Base-by-base conservation (phyloP, 75 land plant species). In the Cupressus sempervirens region DNA sequence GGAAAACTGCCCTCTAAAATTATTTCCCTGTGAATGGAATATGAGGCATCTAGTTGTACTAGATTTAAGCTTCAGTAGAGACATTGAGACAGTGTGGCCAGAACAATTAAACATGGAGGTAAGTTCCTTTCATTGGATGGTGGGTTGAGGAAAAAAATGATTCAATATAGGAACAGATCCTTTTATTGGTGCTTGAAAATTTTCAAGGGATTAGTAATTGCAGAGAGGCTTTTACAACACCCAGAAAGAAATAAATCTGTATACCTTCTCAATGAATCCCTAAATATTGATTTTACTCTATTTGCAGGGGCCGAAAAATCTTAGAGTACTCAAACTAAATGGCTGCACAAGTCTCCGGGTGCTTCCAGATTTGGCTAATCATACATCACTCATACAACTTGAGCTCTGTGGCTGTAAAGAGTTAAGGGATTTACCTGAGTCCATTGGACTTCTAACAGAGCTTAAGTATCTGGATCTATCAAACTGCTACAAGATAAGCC, bases 401-500 rank as follows among this genome's bases (percentile, higher is more conserved):
- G 50, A 87, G 29, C 67, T 87, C 26, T 81, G 62, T 43, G 87
- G 88, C 23, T 87, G 88, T 70, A 83, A 76, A 29, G 67, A 45
- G 13, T 45, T 87, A 35, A 76, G 3, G 30, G 46, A 7, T 40
- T 62, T 87, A 58, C 88, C 88, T 32, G 26, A 58, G 29, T 77
- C 87, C 50, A 38, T 85, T 75, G 88, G 88, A 23, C 30, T 85
- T 65, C 87, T 87, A 67, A 54, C 23, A 65, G 68, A 45, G 30
- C 88, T 87, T n/a, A 54, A 77, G 20, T 56, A 86, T 81, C 82
- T 85, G 23, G 86, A 86, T 68, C 86, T 87, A 70, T 74, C 81
- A 73, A 86, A 70, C 16, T 85, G 88, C 86, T 79, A n/a, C 65
- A 56, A 35, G 26, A 40, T 87, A 81, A 62, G 67, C 82, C 38